Evolutionary conservation across 108 stramenopile genomes (phyloP), one percentile per base, ranked within the genome.

Genomic region (Parmales sp.): DNA sequence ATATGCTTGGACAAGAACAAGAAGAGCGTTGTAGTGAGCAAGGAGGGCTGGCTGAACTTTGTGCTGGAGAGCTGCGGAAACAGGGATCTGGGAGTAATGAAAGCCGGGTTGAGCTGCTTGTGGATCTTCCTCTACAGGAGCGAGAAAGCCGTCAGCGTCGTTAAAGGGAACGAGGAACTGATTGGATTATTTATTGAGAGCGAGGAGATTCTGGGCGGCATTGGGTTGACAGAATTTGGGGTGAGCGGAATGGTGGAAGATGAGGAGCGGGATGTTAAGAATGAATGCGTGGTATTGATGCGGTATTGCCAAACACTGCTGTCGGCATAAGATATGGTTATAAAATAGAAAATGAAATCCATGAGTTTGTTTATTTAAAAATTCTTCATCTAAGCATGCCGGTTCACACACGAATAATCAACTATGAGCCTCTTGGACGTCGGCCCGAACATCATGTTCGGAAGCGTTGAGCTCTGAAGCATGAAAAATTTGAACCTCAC

Each of bases 361-460:
- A 43, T 8, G 16, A 43, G 41, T 16, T 43, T 43, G 8, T 43
- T 16, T 43, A 43, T 43, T 11, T 8, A 8, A 43, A 43, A 43
- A 43, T 43, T 43, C 41, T 43, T 43, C 41, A 8, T 16, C 16
- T 43, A 11, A 8, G 41, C 41, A 43, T 16, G 8, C 16, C 41
- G 11, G 16, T 43, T 43, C 16, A 8, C 16, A 11, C 8, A 43
- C 41, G 11, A 43, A 43, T 43, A n/a, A n/a, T n/a, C n/a, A n/a
- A n/a, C n/a, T n/a, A 90, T 74, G 25, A 90, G 70, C 37, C 90
- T 82, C 75, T 91, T 91, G 44, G 86, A 64, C 6, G 88, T 91
- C 13, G 85, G 76, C 11, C 84, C 86, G 72, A 88, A 91, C 0
- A 76, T 83, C 90, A 91, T 91, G 54, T 91, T 85, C 23, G 88